Evolutionary conservation across 345 rosid species (phyloP).

Genomic region (Gossypium ekmanianum): DNA sequence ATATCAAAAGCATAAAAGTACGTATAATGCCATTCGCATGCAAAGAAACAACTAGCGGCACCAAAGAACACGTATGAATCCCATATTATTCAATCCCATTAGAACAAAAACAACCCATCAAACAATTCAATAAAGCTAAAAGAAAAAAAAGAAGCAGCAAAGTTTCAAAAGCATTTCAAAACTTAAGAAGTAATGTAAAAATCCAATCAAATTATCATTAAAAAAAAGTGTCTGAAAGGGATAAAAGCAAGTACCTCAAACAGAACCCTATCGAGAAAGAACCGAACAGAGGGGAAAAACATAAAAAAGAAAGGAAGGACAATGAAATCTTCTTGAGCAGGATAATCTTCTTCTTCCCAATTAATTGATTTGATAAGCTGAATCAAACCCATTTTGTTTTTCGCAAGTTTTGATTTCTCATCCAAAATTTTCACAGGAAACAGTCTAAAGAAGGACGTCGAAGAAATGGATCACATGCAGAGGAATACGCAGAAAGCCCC

Average conservation of each 20-base stretch:
- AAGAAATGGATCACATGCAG: constrained; percentile 19
- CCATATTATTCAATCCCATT: constrained; percentile 6
- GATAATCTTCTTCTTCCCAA: constrained; percentile 80
- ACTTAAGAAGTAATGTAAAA: not conserved
- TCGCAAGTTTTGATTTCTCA: constrained; percentile 10
- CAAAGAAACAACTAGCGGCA: not conserved
- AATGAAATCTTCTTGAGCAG: constrained; percentile 60
- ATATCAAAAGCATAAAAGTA: not conserved
- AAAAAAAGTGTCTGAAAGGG: not conserved
- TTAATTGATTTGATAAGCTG: constrained; percentile 47
- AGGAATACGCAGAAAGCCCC: not conserved
- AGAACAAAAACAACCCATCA: not conserved
- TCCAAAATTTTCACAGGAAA: constrained; percentile 21
- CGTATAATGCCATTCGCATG: not conserved
- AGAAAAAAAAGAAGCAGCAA: constrained; percentile 5
- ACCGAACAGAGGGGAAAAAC: constrained; percentile 71
- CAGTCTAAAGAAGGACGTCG: not conserved
- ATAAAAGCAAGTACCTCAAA: constrained; percentile 53
- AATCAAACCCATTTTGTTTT: constrained; percentile 44
- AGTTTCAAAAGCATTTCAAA: not conserved
- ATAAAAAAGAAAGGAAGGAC: constrained; percentile 68
- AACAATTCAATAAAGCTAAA: constrained; percentile 9
- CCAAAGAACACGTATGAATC: constrained; percentile 7
- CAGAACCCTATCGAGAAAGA: constrained; percentile 77
- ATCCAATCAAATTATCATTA: not conserved